Percentiles rank a stretch among this genome's conserved stretches.
Evolutionary conservation across 208 protist genomes (phyloP).

Genomic region (Blastocrithidia nonstop): DNA sequence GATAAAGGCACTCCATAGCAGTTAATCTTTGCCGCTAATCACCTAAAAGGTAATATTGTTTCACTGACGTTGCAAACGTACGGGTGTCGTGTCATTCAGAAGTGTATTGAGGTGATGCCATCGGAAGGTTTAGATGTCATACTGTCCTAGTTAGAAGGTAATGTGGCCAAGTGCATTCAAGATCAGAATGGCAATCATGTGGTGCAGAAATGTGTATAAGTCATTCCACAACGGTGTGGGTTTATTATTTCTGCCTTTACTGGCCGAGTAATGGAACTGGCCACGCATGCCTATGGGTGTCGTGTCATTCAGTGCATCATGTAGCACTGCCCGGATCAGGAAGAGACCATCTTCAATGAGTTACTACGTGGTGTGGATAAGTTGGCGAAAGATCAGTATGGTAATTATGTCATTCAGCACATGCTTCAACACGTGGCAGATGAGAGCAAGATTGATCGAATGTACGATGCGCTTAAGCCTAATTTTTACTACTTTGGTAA

Average conservation of each 20-base stretch:
- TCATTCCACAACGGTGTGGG: conserved; percentile 79
- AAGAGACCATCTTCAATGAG: conserved; percentile 88
- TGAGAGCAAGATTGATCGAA: conserved; percentile 63
- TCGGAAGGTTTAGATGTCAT: conserved; percentile 70
- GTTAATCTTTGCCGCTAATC: conserved; percentile 60
- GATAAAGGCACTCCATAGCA: conserved; percentile 86
- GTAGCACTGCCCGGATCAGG: conserved; percentile 84
- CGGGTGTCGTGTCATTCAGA: conserved; percentile 98
- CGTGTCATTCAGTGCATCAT: conserved; percentile 98
- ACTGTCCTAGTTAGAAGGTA: conserved; percentile 87
- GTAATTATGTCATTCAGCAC: conserved; percentile 99
- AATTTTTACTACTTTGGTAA: conserved; percentile 79
- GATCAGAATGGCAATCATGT: conserved; percentile 99
- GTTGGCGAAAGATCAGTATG: conserved; percentile 95
- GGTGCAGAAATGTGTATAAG: conserved; percentile 98
- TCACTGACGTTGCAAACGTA: conserved; percentile 92
- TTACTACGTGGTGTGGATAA: conserved; percentile 73
- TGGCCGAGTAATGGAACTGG: conserved; percentile 88
- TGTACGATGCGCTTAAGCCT: conserved; percentile 48
- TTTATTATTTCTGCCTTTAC: conserved; percentile 95
- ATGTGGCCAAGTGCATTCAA: conserved; percentile 94
- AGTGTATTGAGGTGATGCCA: conserved; percentile 90
- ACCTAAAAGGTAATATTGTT: conserved; percentile 86
- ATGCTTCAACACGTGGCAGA: conserved; percentile 88
- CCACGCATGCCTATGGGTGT: conserved; percentile 98